These are phyloP conservation scores for Metschnikowia shivogae DNA, from an alignment of 805 yeast species.

Conservation along the genomic window DNA sequence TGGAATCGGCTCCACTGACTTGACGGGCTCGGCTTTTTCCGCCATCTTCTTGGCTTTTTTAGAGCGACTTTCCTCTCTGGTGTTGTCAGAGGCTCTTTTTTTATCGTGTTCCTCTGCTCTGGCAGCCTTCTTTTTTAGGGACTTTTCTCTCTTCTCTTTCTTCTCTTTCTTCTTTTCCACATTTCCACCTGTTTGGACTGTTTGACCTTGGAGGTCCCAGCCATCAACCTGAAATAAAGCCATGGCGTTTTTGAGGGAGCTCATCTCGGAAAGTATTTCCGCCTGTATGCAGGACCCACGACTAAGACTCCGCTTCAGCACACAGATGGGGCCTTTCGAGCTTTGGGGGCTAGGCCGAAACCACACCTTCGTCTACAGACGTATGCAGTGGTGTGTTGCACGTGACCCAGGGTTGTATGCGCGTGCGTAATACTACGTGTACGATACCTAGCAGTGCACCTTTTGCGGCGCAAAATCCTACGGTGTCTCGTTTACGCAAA, in stretches of 20 bases:
- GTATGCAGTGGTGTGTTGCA: no score
- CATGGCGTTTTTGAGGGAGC: slow-evolving; percentile 35
- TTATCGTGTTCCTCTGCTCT: slow-evolving; percentile 7
- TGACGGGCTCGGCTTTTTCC: neutral
- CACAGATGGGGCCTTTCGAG: no score
- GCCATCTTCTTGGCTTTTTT: neutral
- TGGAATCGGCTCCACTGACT: slow-evolving; percentile 10
- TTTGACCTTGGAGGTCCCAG: slow-evolving; percentile 62
- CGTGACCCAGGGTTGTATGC: no score
- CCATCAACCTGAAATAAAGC: slow-evolving; percentile 77
- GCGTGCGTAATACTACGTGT: no score
- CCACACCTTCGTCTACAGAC: no score
- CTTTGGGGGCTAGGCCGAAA: no score
- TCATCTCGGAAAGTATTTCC: slow-evolving; percentile 1
- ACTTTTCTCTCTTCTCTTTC: slow-evolving; percentile 14
- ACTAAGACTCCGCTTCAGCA: no score
- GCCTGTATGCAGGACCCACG: neutral
- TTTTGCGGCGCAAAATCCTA: slow-evolving; percentile 1
- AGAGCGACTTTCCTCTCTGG: neutral
- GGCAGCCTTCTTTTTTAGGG: slow-evolving; percentile 8
- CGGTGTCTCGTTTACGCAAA: slow-evolving; percentile 8
- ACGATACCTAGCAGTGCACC: neutral
- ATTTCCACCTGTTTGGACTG: slow-evolving; percentile 45
- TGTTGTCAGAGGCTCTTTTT: slow-evolving; percentile 7
- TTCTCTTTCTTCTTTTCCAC: slow-evolving; percentile 25